A percentile compares a stretch with the other conserved stretches of the same genome.
Conservation (phyloP, 164 flowering plant genomes). For the Malania oleifera region DNA sequence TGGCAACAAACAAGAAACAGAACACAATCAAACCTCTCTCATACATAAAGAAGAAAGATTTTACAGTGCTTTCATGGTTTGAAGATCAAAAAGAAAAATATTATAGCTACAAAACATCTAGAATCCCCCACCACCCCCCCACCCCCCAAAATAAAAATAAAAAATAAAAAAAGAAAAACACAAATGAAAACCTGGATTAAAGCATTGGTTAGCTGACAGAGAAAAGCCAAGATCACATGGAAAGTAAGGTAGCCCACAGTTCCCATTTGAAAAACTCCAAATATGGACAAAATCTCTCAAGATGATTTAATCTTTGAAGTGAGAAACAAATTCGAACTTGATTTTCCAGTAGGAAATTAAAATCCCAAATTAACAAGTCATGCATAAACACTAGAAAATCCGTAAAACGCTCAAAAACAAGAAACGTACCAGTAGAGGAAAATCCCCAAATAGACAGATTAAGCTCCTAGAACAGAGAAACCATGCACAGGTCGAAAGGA, state of each 20-base stretch:
- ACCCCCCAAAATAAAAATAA: background rate
- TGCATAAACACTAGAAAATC: background rate
- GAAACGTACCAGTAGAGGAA: conserved; percentile 6
- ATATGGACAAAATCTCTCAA: too few species aligned
- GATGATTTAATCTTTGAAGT: too few species aligned
- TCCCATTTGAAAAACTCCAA: too few species aligned
- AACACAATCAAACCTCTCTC: too few species aligned
- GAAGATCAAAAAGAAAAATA: conserved; percentile 4
- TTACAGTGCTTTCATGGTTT: background rate
- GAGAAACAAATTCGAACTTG: background rate
- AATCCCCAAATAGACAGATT: conserved; percentile 16
- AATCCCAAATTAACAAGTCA: background rate
- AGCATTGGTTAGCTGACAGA: too few species aligned
- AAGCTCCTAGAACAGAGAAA: background rate
- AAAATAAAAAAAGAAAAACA: background rate
- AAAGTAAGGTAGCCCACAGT: too few species aligned
- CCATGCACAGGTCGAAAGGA: background rate
- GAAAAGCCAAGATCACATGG: too few species aligned
- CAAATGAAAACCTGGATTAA: background rate
- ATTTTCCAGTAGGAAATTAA: background rate
- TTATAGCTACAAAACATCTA: conserved; percentile 4
- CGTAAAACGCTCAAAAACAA: background rate
- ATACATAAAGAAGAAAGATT: too few species aligned
- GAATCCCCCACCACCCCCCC: background rate
- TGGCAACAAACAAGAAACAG: conserved; percentile 2